A percentile compares a stretch with the other conserved stretches of the same genome.
phyloP scores from a whole-genome alignment of 345 rosid genomes.

The Euclidium syriacum region DNA sequence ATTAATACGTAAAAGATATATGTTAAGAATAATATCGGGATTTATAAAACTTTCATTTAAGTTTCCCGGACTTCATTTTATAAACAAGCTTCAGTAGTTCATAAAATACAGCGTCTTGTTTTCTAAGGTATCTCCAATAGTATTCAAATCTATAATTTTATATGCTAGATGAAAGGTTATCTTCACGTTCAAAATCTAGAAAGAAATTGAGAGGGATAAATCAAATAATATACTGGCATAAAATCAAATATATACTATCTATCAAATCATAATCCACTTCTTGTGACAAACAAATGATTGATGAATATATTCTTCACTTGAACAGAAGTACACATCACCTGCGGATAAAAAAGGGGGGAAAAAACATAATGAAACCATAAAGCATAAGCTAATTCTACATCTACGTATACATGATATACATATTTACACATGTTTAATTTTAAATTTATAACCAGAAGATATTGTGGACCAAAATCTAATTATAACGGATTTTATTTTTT shows the following conservation, averaged over 20 bases:
- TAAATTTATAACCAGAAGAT: too few relatives aligned
- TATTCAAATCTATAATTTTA: background rate
- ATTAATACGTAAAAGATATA: too few relatives aligned
- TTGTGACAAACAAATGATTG: slow-evolving; percentile 19
- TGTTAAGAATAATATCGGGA: too few relatives aligned
- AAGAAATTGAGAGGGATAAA: background rate
- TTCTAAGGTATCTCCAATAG: too few relatives aligned
- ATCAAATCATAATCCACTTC: slow-evolving; percentile 24
- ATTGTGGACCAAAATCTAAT: too few relatives aligned
- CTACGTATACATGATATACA: background rate
- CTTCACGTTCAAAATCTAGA: background rate
- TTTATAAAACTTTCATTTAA: too few relatives aligned
- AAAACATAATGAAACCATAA: background rate
- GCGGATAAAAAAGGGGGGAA: background rate
- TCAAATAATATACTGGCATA: slow-evolving; percentile 13
- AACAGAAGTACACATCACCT: background rate
- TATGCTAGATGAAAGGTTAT: background rate
- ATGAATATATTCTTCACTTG: slow-evolving; percentile 15
- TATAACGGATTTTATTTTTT: too few relatives aligned
- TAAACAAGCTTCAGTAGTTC: too few relatives aligned
- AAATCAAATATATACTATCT: slow-evolving; percentile 1
- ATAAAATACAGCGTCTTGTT: too few relatives aligned
- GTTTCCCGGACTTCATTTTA: too few relatives aligned
- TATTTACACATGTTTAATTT: too few relatives aligned
- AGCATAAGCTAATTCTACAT: background rate